Percentiles rank a stretch among this genome's conserved stretches.
These are phyloP conservation scores for Adansonia rubrostipa DNA, from an alignment of 441 rosid species.

Conservation along the genomic window DNA sequence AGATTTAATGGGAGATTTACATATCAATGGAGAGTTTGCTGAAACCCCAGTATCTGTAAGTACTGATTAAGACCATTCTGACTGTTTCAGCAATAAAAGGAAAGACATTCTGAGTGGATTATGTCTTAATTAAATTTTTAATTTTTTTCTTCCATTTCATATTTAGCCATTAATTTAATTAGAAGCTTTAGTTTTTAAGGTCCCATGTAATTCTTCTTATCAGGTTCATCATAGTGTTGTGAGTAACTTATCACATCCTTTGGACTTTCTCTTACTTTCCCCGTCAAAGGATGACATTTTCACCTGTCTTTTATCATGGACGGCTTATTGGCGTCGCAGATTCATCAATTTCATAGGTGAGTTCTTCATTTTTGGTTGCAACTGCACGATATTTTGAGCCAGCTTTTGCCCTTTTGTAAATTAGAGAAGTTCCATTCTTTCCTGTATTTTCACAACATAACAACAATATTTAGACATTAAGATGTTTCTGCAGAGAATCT, in stretches of 20 bases:
- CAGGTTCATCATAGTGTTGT: slow-evolving; percentile 45
- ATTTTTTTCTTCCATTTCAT: slow-evolving; percentile 11
- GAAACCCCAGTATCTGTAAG: slow-evolving; percentile 44
- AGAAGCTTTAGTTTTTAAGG: slow-evolving; percentile 14
- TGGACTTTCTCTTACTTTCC: slow-evolving; percentile 43
- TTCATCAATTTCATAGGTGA: slow-evolving; percentile 55
- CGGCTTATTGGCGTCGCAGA: slow-evolving; percentile 42
- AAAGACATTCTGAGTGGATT: background rate
- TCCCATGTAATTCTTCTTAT: slow-evolving; percentile 32
- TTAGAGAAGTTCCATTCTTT: background rate
- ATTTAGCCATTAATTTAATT: slow-evolving; percentile 18
- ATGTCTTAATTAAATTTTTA: background rate
- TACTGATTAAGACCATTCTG: slow-evolving; percentile 4
- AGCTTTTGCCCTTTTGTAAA: slow-evolving; percentile 14
- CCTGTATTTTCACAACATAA: background rate
- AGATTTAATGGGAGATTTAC: slow-evolving; percentile 48
- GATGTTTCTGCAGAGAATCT: slow-evolving; percentile 24
- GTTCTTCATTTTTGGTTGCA: slow-evolving; percentile 31
- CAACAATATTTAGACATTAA: slow-evolving; percentile 3
- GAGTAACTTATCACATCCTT: slow-evolving; percentile 31
- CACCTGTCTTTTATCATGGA: slow-evolving; percentile 41
- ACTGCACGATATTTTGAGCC: background rate
- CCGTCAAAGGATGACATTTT: slow-evolving; percentile 43
- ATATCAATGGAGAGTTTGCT: slow-evolving; percentile 30
- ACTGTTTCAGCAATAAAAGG: background rate